Percentiles rank a stretch among this genome's conserved stretches.
Conservation (phyloP, 139 green algal species). For the Chlorella sp. region DNA sequence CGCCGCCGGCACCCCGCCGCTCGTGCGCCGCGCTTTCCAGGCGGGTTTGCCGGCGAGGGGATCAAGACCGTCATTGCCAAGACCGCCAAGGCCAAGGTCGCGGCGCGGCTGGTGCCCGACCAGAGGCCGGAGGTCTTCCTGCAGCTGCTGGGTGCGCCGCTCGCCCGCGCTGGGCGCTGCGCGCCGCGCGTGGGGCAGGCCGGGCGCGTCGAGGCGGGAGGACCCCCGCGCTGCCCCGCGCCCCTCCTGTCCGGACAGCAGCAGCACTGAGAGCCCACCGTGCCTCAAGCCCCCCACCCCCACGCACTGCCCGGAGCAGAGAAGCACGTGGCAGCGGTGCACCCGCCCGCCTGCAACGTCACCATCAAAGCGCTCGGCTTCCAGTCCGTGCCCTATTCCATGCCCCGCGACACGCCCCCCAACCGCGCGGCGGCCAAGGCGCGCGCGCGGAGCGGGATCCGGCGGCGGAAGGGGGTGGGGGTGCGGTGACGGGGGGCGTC, state of each 20-base stretch:
- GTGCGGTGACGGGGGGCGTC: no score
- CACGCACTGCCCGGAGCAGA: not conserved
- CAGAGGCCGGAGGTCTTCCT: slow-evolving; percentile 41
- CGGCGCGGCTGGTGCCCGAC: slow-evolving; percentile 59
- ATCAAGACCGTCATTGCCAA: slow-evolving; percentile 77
- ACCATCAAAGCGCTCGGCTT: slow-evolving; percentile 57
- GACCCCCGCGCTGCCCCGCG: not conserved
- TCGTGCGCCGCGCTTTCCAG: not conserved
- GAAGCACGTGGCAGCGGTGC: slow-evolving; percentile 32
- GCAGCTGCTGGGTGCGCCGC: no score
- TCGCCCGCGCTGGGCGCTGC: no score
- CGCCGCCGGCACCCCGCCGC: no score
- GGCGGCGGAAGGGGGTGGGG: no score
- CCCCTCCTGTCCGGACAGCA: slow-evolving; percentile 3
- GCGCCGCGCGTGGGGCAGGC: no score
- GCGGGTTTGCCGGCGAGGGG: slow-evolving; percentile 45
- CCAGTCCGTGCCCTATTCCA: slow-evolving; percentile 42
- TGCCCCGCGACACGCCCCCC: slow-evolving; percentile 24
- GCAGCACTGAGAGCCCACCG: not conserved
- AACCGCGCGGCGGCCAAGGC: slow-evolving; percentile 52
- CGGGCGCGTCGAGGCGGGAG: slow-evolving; percentile 23
- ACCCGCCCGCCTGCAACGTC: slow-evolving; percentile 43
- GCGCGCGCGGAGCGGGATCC: no score
- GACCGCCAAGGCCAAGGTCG: slow-evolving; percentile 62
- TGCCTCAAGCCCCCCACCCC: not conserved